A percentile compares a stretch with the other conserved stretches of the same genome.
Conservation (phyloP, 2,329 filamentous ascomycete genomes). For the Diaporthe aspalathi region DNA sequence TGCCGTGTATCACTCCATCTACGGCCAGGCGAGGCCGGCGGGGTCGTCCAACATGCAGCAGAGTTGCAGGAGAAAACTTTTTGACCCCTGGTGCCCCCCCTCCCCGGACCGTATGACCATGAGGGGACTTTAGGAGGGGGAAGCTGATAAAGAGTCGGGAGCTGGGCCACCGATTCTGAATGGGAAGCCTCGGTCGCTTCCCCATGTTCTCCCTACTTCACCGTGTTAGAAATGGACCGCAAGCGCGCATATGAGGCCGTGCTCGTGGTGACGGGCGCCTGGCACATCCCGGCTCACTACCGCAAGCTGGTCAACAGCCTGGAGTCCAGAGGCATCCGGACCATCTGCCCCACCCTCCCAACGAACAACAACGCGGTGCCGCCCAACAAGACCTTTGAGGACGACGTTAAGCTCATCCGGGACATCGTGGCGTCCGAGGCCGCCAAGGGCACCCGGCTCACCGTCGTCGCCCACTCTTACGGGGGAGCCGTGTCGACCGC, state of each 20-base stretch:
- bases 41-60: conserved; percentile 21
- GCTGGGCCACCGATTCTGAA: neutral
- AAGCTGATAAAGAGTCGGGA: neutral
- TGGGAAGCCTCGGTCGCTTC: neutral
- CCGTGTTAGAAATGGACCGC: conserved; percentile 9
- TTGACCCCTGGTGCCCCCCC: neutral
- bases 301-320: conserved; percentile 33
- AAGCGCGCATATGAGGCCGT: conserved; percentile 31
- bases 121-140: neutral
- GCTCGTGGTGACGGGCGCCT: conserved; percentile 40
- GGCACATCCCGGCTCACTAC: conserved; percentile 41
- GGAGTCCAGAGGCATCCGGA: conserved; percentile 35
- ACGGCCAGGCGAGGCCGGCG: conserved; percentile 9
- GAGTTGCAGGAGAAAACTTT: conserved; percentile 8
- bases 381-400: conserved; percentile 39
- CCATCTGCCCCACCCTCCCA: conserved; percentile 39
- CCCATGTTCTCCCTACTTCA: neutral
- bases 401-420: conserved; percentile 37
- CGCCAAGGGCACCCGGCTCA: conserved; percentile 32
- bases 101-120: neutral
- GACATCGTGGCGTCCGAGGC: conserved; percentile 22
- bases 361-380: conserved; percentile 40
- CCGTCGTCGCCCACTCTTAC: conserved; percentile 42
- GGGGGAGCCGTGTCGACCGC: conserved; percentile 41
- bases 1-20: conserved; percentile 30